Percentiles rank a stretch among this genome's conserved stretches.
Conservation (phyloP, 495 filamentous ascomycete genomes). For the Talaromyces ruber region DNA sequence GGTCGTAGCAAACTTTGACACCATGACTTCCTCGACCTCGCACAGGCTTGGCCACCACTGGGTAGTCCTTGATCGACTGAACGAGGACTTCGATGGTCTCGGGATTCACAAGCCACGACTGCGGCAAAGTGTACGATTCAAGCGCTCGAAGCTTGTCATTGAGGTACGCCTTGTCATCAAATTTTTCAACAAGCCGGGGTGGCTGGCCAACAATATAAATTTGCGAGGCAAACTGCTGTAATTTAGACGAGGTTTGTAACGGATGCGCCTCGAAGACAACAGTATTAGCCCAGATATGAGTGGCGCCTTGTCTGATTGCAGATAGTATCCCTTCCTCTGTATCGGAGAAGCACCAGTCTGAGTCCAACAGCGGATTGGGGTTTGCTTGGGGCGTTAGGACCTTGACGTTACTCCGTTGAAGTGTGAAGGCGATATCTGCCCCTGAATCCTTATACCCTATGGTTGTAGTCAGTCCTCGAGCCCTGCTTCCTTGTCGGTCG, state of each 20-base stretch:
- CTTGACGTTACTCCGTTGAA: slow-evolving; percentile 12
- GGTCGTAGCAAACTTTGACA: slow-evolving; percentile 22
- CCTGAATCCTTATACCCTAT: slow-evolving; percentile 30
- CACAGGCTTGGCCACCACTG: slow-evolving; percentile 25
- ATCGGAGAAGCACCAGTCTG: slow-evolving; percentile 29
- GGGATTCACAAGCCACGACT: background rate
- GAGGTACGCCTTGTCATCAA: slow-evolving; percentile 29
- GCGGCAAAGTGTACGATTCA: no score
- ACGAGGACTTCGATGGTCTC: slow-evolving; percentile 7
- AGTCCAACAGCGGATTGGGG: slow-evolving; percentile 9
- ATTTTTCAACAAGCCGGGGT: slow-evolving; percentile 25
- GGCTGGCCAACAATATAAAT: slow-evolving; percentile 25
- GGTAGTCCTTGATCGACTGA: slow-evolving; percentile 11
- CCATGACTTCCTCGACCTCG: slow-evolving; percentile 24
- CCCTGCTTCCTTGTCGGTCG: no score
- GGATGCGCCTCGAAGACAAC: slow-evolving; percentile 27
- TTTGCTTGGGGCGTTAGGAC: slow-evolving; percentile 13
- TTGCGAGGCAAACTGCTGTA: slow-evolving; percentile 9
- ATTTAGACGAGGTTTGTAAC: slow-evolving; percentile 17
- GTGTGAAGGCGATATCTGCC: slow-evolving; percentile 23
- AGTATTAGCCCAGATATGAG: slow-evolving; percentile 33
- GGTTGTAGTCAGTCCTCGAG: no score
- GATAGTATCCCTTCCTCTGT: slow-evolving; percentile 24
- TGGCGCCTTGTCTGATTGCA: slow-evolving; percentile 22
- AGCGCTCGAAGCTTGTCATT: slow-evolving; percentile 19